These are phyloP conservation scores for Coemansia reversa DNA, from an alignment of 192 early-diverging fungal species.

Conservation along the genomic window DNA sequence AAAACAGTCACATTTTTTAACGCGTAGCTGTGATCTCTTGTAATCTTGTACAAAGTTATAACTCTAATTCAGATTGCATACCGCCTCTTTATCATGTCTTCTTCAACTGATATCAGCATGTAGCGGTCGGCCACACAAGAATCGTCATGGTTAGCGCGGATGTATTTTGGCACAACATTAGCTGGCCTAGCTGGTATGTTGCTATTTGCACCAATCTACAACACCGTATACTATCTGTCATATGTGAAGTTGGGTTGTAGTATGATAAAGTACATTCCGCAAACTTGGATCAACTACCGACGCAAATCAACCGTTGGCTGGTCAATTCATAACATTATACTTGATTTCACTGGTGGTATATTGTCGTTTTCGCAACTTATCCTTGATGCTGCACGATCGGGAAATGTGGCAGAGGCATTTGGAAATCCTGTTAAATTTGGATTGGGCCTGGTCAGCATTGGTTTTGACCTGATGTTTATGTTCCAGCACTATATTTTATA, in stretches of 20 bases:
- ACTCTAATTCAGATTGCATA: neutral
- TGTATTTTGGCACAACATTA: conserved; percentile 21
- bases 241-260: conserved; percentile 77
- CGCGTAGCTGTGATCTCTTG: neutral
- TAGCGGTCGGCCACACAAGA: conserved; percentile 21
- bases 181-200: conserved; percentile 3
- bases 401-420: conserved; percentile 56
- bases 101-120: neutral
- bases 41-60: neutral
- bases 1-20: neutral
- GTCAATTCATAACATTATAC: conserved; percentile 84
- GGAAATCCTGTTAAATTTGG: conserved; percentile 71
- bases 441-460: conserved; percentile 73
- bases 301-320: conserved; percentile 84
- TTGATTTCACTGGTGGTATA: conserved; percentile 83
- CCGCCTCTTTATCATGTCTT: neutral
- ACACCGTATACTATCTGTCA: conserved; percentile 71
- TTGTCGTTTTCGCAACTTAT: conserved; percentile 76
- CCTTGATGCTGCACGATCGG: conserved; percentile 64
- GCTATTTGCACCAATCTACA: conserved; percentile 37
- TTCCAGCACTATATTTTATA: conserved; percentile 82
- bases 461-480: conserved; percentile 83
- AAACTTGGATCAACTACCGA: conserved; percentile 67
- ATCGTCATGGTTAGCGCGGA: conserved; percentile 11
- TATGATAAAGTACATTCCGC: conserved; percentile 80